Conservation (phyloP, 2,329 filamentous ascomycete genomes). For the Emmonsiellopsis sp. region DNA sequence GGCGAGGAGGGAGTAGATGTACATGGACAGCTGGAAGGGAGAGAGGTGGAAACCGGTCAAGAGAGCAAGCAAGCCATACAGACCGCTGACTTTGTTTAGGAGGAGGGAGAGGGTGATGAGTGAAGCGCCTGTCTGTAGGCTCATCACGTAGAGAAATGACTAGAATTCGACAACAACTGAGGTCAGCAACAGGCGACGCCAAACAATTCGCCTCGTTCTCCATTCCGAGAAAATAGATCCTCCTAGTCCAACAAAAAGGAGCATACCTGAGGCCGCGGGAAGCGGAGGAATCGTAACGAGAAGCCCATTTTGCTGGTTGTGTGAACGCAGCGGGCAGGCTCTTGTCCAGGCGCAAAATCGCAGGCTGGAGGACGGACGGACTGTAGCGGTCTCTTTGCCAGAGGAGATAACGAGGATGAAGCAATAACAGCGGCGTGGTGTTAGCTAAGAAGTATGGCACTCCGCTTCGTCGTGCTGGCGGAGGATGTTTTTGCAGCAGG, state of each 20-base stretch:
- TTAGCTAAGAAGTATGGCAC: no score
- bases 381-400: no score
- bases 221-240: background rate
- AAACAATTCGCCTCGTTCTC: conserved; percentile 3
- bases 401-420: no score
- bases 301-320: conserved; percentile 25
- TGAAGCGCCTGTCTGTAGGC: conserved; percentile 75
- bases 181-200: background rate
- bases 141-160: conserved; percentile 79
- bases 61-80: conserved; percentile 83
- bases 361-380: background rate
- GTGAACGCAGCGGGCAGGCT: background rate
- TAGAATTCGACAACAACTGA: conserved; percentile 29
- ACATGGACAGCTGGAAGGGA: conserved; percentile 77
- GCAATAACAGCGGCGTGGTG: no score
- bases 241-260: conserved; percentile 1
- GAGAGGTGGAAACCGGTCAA: conserved; percentile 79
- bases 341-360: background rate
- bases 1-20: conserved; percentile 71
- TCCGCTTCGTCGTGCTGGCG: no score
- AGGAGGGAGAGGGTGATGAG: conserved; percentile 74
- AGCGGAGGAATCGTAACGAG: conserved; percentile 34
- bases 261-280: conserved; percentile 41
- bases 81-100: conserved; percentile 84
- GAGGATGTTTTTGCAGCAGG: no score